A percentile compares a stretch with the other conserved stretches of the same genome.
These are phyloP conservation scores for Diaporthe ilicicola DNA, from an alignment of 2,329 filamentous ascomycete genomes.

Conservation along the genomic window DNA sequence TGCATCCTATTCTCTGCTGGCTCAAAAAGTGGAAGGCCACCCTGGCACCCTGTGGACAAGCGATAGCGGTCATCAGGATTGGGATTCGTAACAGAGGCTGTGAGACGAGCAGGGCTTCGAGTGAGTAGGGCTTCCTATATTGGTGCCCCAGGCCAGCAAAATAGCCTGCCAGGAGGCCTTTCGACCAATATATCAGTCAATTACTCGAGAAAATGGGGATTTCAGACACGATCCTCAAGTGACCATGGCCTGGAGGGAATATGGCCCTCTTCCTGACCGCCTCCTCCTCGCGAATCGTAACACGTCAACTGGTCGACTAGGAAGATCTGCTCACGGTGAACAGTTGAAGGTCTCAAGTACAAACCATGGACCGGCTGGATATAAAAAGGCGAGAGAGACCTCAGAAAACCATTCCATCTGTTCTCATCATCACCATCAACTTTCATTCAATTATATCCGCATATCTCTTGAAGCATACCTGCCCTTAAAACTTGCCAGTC, in stretches of 20 bases:
- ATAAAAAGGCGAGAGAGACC: background rate
- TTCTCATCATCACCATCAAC: background rate
- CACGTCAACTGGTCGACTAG: background rate
- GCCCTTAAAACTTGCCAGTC: background rate
- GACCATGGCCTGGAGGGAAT: background rate
- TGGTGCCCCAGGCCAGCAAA: no score
- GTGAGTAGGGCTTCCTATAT: background rate
- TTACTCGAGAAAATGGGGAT: background rate
- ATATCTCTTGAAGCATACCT: background rate
- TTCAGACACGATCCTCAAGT: background rate
- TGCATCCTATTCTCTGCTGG: background rate
- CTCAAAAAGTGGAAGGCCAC: no score
- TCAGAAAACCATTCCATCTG: background rate
- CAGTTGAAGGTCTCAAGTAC: background rate
- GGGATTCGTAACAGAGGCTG: background rate
- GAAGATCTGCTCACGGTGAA: background rate
- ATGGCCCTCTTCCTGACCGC: background rate
- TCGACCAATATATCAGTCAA: no score
- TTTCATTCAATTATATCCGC: background rate
- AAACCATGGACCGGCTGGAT: rapidly evolving
- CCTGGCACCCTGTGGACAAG: background rate
- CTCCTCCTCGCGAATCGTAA: background rate
- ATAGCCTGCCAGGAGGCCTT: rapidly evolving
- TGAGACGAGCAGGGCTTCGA: background rate
- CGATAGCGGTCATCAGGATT: background rate